phyloP scores from a whole-genome alignment of 176 grass and related monocot species.

The Avena sativa region DNA sequence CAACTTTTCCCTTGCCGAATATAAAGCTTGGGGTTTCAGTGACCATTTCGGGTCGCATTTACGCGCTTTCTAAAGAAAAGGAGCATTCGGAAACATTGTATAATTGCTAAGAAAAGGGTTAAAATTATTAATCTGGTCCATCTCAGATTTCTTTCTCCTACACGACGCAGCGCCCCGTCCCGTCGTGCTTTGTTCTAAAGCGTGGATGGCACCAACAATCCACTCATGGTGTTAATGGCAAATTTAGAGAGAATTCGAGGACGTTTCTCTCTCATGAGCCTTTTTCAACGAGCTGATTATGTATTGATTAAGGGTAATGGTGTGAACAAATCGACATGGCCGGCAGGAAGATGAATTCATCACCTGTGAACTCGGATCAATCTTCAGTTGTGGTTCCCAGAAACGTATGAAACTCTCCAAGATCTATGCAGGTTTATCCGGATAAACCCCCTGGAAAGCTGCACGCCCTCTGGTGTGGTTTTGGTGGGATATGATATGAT shows the following conservation, averaged over 20 bases:
- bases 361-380: background rate
- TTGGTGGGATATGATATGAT: background rate
- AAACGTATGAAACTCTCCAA: slow-evolving; percentile 47
- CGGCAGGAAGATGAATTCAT: too few species aligned
- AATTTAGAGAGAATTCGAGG: too few species aligned
- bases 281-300: too few species aligned
- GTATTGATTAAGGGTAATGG: too few species aligned
- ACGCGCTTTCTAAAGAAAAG: background rate
- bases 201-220: too few species aligned
- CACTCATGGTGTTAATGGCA: too few species aligned
- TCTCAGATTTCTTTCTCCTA: slow-evolving; percentile 12
- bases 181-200: too few species aligned
- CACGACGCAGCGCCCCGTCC: too few species aligned
- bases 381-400: slow-evolving; percentile 20
- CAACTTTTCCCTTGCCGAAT: slow-evolving; percentile 20
- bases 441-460: slow-evolving; percentile 33
- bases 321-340: too few species aligned
- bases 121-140: slow-evolving; percentile 36
- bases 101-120: slow-evolving; percentile 39
- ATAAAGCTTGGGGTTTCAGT: slow-evolving; percentile 7
- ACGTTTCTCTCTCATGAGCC: too few species aligned
- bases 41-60: slow-evolving; percentile 25
- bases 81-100: background rate
- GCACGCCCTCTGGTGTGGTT: background rate
- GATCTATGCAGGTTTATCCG: slow-evolving; percentile 20